Base-by-base conservation (phyloP, 1,139 yeast genomes). In the Candida sp. region DNA sequence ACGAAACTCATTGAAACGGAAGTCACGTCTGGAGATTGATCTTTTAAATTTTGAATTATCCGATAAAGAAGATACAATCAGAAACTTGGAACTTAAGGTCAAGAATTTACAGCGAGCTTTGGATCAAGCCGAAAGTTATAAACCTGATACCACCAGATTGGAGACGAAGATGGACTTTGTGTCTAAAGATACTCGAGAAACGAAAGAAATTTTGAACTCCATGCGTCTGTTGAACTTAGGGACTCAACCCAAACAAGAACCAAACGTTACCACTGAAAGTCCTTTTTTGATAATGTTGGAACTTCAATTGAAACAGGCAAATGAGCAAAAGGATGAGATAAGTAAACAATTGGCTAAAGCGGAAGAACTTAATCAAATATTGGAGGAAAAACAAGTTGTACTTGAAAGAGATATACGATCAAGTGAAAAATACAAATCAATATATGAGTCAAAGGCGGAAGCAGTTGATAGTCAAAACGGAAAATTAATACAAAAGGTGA, bases 221-320 rank as follows among this genome's bases (percentile, higher is more conserved):
- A 32, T 32, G 34, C 12, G 19, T 6, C 34, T n/a, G 19, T 32
- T 32, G 34, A 32, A 32, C 6, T 11, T 32, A 6, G 34, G 34
- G 19, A 12, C 6, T 32, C 34, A 32, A 12, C 19, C 19, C 19
- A 32, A 32, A 32, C 34, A 32, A 32, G 34, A 32, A 11, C 19
- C 19, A 5, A 12, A n/a, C 11, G 6, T 6, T 32, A 2, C 12
- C 2, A 7, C 4, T 32, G 34, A 32, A 2, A 32, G 19, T 12
- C 34, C 34, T 2, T 32, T 32, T 12, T n/a, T 32, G 34, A 6
- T 3, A 32, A n/a, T 41, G 33, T 27, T 41, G 19, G 43, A 41
- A 22, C 33, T 36, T 25, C 43, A 41, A 37, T 25, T 41, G 19
- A 38, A 41, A 22, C 40, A 41, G 32, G 43, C 43, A 15, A 8